phyloP scores from a whole-genome alignment of 108 stramenopile genomes.

The Stephanodiscus minutulus region DNA sequence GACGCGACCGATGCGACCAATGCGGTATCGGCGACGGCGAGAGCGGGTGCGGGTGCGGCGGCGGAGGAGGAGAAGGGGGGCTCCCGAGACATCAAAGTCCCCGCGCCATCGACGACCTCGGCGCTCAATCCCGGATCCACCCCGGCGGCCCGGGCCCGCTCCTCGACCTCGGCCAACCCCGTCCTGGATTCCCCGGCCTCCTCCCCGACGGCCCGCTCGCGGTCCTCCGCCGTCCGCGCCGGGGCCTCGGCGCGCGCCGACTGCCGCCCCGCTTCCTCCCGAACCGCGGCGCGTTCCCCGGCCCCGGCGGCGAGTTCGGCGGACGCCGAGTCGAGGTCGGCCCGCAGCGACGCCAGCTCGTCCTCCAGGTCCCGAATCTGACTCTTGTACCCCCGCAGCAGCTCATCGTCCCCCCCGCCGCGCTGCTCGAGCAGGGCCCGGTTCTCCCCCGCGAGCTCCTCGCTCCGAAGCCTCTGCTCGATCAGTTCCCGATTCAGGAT shows the following conservation, averaged over 20 bases:
- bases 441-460: slow-evolving; percentile 3
- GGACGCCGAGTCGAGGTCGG: slow-evolving; percentile 4
- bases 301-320: slow-evolving; percentile 2
- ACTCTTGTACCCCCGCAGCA: slow-evolving; percentile 10
- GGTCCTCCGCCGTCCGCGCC: slow-evolving; percentile 6
- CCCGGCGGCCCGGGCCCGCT: background rate
- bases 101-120: background rate
- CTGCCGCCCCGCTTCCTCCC: slow-evolving; percentile 1
- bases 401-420: slow-evolving; percentile 1
- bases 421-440: background rate
- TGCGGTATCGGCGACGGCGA: no score
- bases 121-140: slow-evolving; percentile 4
- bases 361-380: slow-evolving; percentile 20
- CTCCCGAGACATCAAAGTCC: background rate
- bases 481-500: slow-evolving; percentile 17
- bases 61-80: no score
- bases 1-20: no score
- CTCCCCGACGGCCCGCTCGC: background rate
- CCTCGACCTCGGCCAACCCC: slow-evolving; percentile 18
- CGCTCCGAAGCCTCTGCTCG: slow-evolving; percentile 7
- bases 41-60: no score
- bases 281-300: background rate
- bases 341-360: slow-evolving; percentile 23
- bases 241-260: slow-evolving; percentile 5
- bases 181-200: slow-evolving; percentile 16